Percentiles rank a stretch among this genome's conserved stretches.
Conservation (phyloP, 495 filamentous ascomycete species). For the Neurospora sp. region DNA sequence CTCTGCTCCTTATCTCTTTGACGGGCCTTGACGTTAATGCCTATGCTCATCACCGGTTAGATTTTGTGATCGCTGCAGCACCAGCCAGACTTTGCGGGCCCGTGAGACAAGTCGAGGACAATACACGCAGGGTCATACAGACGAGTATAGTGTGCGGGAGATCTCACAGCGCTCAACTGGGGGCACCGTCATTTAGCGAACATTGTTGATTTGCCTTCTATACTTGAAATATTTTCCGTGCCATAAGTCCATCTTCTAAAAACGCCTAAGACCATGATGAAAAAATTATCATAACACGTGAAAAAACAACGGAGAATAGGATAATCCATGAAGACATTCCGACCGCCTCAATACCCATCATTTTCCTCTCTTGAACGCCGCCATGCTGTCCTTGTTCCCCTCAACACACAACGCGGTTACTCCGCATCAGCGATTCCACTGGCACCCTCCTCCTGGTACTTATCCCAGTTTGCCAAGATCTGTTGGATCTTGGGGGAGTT, state of each 20-base stretch:
- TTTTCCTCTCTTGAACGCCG: not conserved
- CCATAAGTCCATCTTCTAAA: not conserved
- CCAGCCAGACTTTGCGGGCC: not conserved
- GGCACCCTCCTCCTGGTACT: constrained; percentile 34
- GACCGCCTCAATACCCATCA: not conserved
- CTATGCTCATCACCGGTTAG: not conserved
- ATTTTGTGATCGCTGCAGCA: not conserved
- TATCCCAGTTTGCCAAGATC: constrained; percentile 78
- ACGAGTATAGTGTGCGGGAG: not conserved
- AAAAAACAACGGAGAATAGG: not conserved
- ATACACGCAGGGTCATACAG: not conserved
- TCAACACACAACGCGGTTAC: not conserved
- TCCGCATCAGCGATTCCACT: not conserved
- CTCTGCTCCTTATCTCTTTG: not conserved
- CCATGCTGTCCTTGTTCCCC: not conserved
- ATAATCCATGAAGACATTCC: not conserved
- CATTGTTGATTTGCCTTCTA: not conserved
- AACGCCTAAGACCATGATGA: not conserved
- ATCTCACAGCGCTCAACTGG: not conserved
- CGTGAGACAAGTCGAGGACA: not conserved
- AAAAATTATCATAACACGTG: not conserved
- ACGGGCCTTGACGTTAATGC: not conserved
- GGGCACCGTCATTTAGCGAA: not conserved
- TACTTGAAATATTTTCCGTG: not conserved
- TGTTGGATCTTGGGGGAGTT: constrained; percentile 86